These are phyloP conservation scores for Daldinia caldariorum DNA, from an alignment of 495 filamentous ascomycete species.

Conservation along the genomic window DNA sequence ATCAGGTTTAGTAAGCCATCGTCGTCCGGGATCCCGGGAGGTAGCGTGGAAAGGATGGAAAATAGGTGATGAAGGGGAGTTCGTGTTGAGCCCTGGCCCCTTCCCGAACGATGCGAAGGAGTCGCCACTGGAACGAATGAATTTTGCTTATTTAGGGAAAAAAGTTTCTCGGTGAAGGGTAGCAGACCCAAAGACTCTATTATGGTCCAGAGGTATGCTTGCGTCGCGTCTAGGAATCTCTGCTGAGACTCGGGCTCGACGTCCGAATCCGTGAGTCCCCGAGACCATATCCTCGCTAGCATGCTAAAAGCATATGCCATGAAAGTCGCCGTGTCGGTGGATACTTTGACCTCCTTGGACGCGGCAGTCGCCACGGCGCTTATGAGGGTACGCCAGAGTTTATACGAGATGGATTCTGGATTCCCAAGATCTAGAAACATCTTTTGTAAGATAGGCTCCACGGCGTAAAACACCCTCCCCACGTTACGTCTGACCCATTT, in stretches of 20 bases:
- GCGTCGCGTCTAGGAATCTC: conserved; percentile 69
- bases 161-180: conserved; percentile 81
- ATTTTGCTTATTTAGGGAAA: conserved; percentile 57
- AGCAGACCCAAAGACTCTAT: conserved; percentile 73
- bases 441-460: conserved; percentile 70
- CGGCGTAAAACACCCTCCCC: conserved; percentile 65
- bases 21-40: conserved; percentile 56
- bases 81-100: conserved; percentile 49
- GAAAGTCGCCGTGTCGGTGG: conserved; percentile 80
- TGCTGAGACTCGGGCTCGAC: conserved; percentile 39
- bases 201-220: conserved; percentile 67
- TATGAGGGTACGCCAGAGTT: conserved; percentile 75
- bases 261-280: conserved; percentile 42
- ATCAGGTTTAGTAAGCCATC: conserved; percentile 55
- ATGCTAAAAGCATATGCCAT: conserved; percentile 74
- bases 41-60: conserved; percentile 55
- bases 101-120: conserved; percentile 61
- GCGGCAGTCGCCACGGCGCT: conserved; percentile 78
- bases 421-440: conserved; percentile 62
- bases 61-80: conserved; percentile 63
- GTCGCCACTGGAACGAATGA: conserved; percentile 58
- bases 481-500: conserved; percentile 87
- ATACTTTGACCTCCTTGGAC: conserved; percentile 89
- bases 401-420: conserved; percentile 59
- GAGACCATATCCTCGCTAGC: conserved; percentile 73